Conservation (phyloP, 495 filamentous ascomycete genomes). For the Trichoderma virens region DNA sequence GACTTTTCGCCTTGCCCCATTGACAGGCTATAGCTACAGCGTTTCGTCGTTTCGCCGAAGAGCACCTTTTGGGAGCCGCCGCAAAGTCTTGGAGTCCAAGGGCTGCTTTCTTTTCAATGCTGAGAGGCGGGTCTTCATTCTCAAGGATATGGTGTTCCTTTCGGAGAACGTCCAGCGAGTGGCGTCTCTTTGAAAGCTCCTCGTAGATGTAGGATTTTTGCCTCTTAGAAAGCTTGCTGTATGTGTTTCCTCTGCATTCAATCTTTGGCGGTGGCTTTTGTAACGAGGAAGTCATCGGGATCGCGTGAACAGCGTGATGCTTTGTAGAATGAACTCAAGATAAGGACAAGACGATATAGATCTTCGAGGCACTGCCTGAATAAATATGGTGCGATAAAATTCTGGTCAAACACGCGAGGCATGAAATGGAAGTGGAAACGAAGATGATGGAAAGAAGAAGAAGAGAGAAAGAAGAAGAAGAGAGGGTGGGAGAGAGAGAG, state of each 20-base stretch:
- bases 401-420: no score
- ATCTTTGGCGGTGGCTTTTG: not conserved
- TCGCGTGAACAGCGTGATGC: not conserved
- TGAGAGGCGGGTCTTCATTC: not conserved
- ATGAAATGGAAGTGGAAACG: no score
- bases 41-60: not conserved
- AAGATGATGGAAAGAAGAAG: not conserved
- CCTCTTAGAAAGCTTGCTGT: not conserved
- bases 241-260: no score
- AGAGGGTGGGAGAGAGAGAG: not conserved
- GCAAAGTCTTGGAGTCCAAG: not conserved
- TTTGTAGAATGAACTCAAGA: not conserved
- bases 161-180: not conserved
- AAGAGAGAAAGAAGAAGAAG: not conserved
- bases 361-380: no score
- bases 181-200: not conserved
- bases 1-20: not conserved
- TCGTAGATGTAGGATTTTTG: not conserved
- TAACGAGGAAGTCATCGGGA: not conserved
- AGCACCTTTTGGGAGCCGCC: not conserved
- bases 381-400: no score
- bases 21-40: not conserved
- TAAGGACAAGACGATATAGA: no score
- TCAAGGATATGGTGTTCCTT: not conserved
- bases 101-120: not conserved